Conservation (phyloP, 2,329 filamentous ascomycete genomes). For the Pseudogymnoascus sp. region DNA sequence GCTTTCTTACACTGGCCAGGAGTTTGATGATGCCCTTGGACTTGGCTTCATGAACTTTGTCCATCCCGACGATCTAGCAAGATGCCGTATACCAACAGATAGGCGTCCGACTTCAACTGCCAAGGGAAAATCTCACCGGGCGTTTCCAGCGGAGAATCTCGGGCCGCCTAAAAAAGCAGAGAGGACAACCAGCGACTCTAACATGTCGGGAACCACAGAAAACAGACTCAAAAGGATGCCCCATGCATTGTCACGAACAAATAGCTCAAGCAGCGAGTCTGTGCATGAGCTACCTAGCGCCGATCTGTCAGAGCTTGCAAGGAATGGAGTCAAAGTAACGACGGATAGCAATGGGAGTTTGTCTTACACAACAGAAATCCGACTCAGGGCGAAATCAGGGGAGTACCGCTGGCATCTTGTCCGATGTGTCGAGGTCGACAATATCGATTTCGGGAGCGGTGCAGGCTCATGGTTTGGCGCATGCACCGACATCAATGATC, state of each 20-base stretch:
- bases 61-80: conserved; percentile 83
- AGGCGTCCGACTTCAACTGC: conserved; percentile 33
- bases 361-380: conserved; percentile 83
- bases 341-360: conserved; percentile 76
- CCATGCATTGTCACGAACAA: conserved; percentile 36
- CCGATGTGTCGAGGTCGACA: conserved; percentile 76
- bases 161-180: conserved; percentile 15
- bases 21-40: conserved; percentile 68
- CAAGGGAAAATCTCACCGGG: conserved; percentile 26
- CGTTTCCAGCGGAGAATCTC: conserved; percentile 11
- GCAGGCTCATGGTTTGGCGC: conserved; percentile 95
- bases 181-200: background rate
- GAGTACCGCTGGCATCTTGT: conserved; percentile 96
- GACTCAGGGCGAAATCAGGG: conserved; percentile 74
- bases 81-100: conserved; percentile 61
- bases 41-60: conserved; percentile 89
- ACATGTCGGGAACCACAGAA: conserved; percentile 25
- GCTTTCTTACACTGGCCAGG: conserved; percentile 86
- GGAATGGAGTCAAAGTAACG: conserved; percentile 66
- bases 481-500: conserved; percentile 95
- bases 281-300: conserved; percentile 41
- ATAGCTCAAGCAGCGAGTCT: conserved; percentile 42
- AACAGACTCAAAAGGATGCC: conserved; percentile 29
- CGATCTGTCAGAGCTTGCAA: conserved; percentile 59
- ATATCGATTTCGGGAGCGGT: conserved; percentile 64